These are phyloP conservation scores for Fusarium sp. DNA, from an alignment of 2,329 filamentous ascomycete genomes.

Conservation along the genomic window DNA sequence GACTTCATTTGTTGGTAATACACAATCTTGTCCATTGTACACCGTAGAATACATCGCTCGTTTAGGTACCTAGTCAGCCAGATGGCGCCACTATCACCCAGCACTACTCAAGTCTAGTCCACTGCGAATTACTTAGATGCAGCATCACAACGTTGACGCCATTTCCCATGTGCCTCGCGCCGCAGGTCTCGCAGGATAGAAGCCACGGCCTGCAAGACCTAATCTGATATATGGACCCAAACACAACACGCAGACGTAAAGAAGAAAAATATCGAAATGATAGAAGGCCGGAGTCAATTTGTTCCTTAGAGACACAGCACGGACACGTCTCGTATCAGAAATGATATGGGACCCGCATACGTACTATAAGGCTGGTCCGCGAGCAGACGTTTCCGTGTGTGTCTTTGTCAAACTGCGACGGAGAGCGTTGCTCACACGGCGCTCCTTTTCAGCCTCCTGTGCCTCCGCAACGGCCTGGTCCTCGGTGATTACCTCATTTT, in stretches of 20 bases:
- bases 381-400: constrained; percentile 4
- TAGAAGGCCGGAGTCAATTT: background rate
- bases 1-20: background rate
- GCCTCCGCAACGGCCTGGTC: constrained; percentile 42
- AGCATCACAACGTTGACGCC: constrained; percentile 1
- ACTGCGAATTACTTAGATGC: background rate
- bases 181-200: background rate
- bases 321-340: background rate
- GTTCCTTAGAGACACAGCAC: background rate
- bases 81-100: too few species aligned
- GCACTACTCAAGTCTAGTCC: background rate
- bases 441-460: constrained; percentile 41
- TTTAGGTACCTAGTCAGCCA: background rate
- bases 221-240: too few species aligned
- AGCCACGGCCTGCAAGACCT: background rate
- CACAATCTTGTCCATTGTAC: background rate
- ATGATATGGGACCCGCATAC: background rate
- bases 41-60: background rate
- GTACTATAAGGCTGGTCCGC: background rate
- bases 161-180: background rate
- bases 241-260: background rate
- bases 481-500: constrained; percentile 44
- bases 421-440: constrained; percentile 37
- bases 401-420: constrained; percentile 33
- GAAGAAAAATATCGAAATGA: background rate